Evolutionary conservation across 371 early-diverging fungal genomes (phyloP).

Genomic region (Fennellomyces sp.): DNA sequence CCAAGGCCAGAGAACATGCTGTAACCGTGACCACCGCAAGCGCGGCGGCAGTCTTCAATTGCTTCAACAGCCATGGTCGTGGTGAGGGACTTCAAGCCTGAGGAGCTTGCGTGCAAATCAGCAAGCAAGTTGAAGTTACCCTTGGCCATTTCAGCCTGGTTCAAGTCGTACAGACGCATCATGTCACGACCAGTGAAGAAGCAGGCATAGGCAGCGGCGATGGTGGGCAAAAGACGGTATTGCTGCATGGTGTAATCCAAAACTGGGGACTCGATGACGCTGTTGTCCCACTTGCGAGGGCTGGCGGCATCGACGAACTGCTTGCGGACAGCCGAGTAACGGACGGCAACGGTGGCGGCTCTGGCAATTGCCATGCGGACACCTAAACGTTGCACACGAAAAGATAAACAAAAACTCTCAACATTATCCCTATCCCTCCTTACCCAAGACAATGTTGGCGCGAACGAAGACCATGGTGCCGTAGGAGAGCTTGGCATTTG

Average conservation of each 20-base stretch:
- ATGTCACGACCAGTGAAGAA: conserved; percentile 70
- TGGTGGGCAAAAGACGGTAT: conserved; percentile 72
- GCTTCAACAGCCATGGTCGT: conserved; percentile 74
- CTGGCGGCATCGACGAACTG: conserved; percentile 57
- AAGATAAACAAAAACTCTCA: conserved; percentile 29
- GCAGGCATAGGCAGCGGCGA: conserved; percentile 76
- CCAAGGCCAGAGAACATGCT: conserved; percentile 76
- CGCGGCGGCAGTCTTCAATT: conserved; percentile 76
- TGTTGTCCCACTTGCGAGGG: conserved; percentile 35
- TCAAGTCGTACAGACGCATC: conserved; percentile 59
- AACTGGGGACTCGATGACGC: conserved; percentile 65
- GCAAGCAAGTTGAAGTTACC: conserved; percentile 62
- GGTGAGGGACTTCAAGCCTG: conserved; percentile 81
- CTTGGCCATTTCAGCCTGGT: conserved; percentile 55
- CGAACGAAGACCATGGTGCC: conserved; percentile 79
- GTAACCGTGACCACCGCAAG: conserved; percentile 86
- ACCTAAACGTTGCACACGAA: conserved; percentile 21
- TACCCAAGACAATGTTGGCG: conserved; percentile 63
- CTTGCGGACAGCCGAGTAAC: conserved; percentile 53
- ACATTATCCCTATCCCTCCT: conserved; percentile 5
- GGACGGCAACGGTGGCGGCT: conserved; percentile 48
- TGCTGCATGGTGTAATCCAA: conserved; percentile 80
- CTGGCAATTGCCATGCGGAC: conserved; percentile 58
- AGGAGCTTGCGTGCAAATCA: conserved; percentile 85
- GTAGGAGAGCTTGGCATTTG: conserved; percentile 72